Evolutionary conservation across 208 protist species (phyloP), one percentile per base, ranked within the genome.

Genomic region (Acanthamoeba rhysodes): DNA sequence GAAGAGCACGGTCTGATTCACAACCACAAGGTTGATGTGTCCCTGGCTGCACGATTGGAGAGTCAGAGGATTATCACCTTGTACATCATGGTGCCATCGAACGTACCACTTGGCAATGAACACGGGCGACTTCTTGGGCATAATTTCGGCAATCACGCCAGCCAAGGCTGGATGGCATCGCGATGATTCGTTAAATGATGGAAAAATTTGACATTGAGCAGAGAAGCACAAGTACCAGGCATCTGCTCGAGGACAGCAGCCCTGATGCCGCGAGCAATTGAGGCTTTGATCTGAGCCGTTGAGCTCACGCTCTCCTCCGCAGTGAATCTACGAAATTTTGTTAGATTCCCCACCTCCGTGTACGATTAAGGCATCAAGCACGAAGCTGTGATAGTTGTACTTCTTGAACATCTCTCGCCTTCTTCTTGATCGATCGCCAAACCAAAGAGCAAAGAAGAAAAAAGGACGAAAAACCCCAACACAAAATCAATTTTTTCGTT

Each of bases 1-100:
- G 97, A 99, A 99, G 90, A 99, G 97, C 80, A 99, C 97, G 95
- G 99, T 98, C 96, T 99, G 98, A 74, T 97, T 96, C 12, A 97
- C 59, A 34, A 98, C 95, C 95, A 98, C 97, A 59, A 99, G 97
- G 53, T 98, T 97, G 32, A 99, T 98, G 55, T 97, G 90, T 27
- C 94, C 88, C 62, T 97, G 96, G 62, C 97, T 96, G 32, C 48
- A n/a, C 34, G 32, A 59, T 59, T 16, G 18, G 20, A 90, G 41
- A 0, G 8, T 62, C 62, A 68, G 24, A 68, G 24, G 62, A 70
- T 70, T 20, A 24, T 70, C 29, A 34, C 22, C 74, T 48, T 48
- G 45, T 48, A 84, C 16, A 50, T 29, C 57, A 70, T 70, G 24
- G 45, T 48, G 45, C 6, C 9, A 53, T 29, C 85, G n/a, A 34